Conservation (phyloP, 805 yeast genomes). For the Yamadazyma insecticola region DNA sequence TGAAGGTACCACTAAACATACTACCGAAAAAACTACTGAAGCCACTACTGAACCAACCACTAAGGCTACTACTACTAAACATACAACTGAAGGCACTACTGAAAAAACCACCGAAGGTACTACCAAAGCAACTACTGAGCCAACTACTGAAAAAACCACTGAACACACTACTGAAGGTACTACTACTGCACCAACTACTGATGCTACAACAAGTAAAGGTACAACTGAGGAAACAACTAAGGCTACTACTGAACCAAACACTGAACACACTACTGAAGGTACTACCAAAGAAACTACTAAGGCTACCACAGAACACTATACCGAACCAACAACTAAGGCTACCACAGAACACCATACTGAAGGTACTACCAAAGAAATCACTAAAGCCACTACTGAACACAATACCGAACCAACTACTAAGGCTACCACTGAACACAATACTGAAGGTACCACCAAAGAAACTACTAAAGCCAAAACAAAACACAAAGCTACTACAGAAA, state of each 20-base stretch:
- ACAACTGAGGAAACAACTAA: constrained; percentile 1
- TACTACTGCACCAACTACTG: constrained; percentile 3
- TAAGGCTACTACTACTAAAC: constrained; percentile 5
- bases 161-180: not conserved
- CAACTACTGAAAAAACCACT: constrained; percentile 1
- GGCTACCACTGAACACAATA: constrained; percentile 1
- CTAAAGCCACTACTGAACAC: constrained; percentile 1
- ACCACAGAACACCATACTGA: constrained; percentile 1
- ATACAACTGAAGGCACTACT: constrained; percentile 1
- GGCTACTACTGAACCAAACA: constrained; percentile 2
- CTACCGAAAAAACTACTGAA: constrained; percentile 1
- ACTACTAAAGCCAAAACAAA: constrained; percentile 1
- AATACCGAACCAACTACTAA: constrained; percentile 1
- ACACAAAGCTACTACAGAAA: not conserved
- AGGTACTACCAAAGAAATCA: constrained; percentile 1
- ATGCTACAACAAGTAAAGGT: constrained; percentile 1
- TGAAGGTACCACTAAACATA: not conserved
- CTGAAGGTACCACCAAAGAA: constrained; percentile 1
- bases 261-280: constrained; percentile 1
- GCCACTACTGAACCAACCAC: constrained; percentile 1
- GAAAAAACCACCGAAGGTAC: constrained; percentile 14
- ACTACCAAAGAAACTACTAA: constrained; percentile 1
- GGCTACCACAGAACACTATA: constrained; percentile 6
- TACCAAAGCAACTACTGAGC: constrained; percentile 1
- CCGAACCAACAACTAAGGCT: constrained; percentile 1